phyloP scores from a whole-genome alignment of 2,329 filamentous ascomycete genomes.

The Teratosphaeria pseudoeucalypti region DNA sequence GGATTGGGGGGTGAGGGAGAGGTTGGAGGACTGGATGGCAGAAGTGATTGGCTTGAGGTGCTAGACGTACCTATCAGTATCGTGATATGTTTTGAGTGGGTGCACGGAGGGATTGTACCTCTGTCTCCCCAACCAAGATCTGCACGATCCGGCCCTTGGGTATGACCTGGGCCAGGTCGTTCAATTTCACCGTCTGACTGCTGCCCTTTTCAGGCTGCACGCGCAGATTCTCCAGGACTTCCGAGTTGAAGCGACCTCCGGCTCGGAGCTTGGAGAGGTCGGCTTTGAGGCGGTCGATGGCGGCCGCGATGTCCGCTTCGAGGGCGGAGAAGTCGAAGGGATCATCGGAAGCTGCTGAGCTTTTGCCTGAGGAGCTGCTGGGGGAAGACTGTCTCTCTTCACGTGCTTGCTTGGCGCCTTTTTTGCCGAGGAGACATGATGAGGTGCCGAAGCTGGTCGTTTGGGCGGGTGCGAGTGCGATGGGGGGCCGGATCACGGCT shows the following conservation, averaged over 20 bases:
- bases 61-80: conserved; percentile 20
- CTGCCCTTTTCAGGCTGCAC: conserved; percentile 45
- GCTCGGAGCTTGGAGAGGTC: conserved; percentile 52
- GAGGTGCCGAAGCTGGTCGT: conserved; percentile 34
- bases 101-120: conserved; percentile 30
- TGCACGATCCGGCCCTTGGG: conserved; percentile 52
- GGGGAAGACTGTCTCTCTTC: conserved; percentile 16
- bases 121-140: conserved; percentile 54
- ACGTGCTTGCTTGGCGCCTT: conserved; percentile 43
- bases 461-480: neutral
- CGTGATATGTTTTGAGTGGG: neutral
- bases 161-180: conserved; percentile 57
- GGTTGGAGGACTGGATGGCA: conserved; percentile 42
- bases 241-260: conserved; percentile 53
- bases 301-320: conserved; percentile 44
- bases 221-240: conserved; percentile 49
- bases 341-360: conserved; percentile 33
- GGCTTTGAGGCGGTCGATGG: conserved; percentile 47
- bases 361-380: neutral
- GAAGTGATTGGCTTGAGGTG: conserved; percentile 45
- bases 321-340: conserved; percentile 52
- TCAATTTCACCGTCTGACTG: conserved; percentile 44
- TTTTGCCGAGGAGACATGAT: conserved; percentile 34
- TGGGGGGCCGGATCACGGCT: conserved; percentile 2
- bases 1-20: conserved; percentile 42